Base-by-base conservation (phyloP, 148 eudicot species). In the Drosera capensis region DNA sequence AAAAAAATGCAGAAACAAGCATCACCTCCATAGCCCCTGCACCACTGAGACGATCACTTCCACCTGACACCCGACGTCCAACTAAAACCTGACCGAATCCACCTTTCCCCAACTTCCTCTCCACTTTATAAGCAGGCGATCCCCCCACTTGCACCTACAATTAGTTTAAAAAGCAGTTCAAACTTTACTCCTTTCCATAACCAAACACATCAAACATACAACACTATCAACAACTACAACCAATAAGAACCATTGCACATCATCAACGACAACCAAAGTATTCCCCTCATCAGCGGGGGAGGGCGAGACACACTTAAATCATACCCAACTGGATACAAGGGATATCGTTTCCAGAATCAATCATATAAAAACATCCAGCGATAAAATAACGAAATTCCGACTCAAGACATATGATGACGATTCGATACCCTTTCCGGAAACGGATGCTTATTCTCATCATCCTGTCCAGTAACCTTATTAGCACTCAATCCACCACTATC, bases 11-110 rank as follows among this genome's bases (percentile, higher is more conserved):
- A 23, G 17, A 35, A 18, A n/a, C 14, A 38, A 17, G 11, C 29
- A 25, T 56, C 63, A 83, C 94, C 94, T 84, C 94, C 28, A 57
- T 37, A 34, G 94, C 94, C 15, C 72, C 85, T 5, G 81, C 59
- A 54, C 88, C 94, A 0, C 67, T 41, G 22, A 61, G 35, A 17
- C 80, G 71, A 5, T 77, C 94, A 68, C 37, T 75, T 30, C 94
- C 83, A 43, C 94, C 84, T 1, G 56, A 66, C 47, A 74, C 60
- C 53, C 88, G 88, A 6, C 88, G 88, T 5, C 94, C 94, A 21
- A 84, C 78, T 65, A 84, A 84, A 34, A 84, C 94, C 72, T 84
- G 94, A 42, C 94, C 94, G 56, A 84, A 84, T 37, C 94, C 94
- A 62, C 94, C 94, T 70, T 84, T 84, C 25, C 94, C 94, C 23